phyloP scores from a whole-genome alignment of 257 asterid species.

The Haberlea rhodopensis region DNA sequence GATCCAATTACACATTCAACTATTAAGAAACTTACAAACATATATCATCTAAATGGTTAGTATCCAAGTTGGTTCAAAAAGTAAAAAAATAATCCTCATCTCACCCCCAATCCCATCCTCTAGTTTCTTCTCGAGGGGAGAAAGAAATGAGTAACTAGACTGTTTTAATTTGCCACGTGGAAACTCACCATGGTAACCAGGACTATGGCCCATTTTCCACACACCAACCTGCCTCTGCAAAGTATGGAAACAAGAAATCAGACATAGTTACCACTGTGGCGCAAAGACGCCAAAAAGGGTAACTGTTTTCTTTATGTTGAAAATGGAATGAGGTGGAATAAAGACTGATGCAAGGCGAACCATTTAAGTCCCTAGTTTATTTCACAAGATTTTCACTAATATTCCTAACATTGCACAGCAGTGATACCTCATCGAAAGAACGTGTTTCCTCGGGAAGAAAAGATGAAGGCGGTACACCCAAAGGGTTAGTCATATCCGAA shows the following conservation, averaged over 20 bases:
- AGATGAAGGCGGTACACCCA: constrained; percentile 69
- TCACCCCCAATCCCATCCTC: background rate
- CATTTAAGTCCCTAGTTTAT: background rate
- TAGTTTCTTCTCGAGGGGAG: constrained; percentile 20
- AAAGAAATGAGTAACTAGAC: background rate
- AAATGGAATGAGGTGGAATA: background rate
- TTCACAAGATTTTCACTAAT: background rate
- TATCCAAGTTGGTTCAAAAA: constrained; percentile 7
- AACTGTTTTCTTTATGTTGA: constrained; percentile 8
- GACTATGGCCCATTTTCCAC: constrained; percentile 60
- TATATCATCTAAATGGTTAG: background rate
- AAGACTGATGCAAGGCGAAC: background rate
- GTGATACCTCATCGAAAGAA: constrained; percentile 61
- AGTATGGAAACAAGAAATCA: constrained; percentile 26
- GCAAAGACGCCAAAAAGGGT: constrained; percentile 18
- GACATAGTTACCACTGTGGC: constrained; percentile 24
- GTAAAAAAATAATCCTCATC: constrained; percentile 6
- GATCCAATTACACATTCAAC: background rate
- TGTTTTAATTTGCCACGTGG: constrained; percentile 4
- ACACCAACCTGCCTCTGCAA: constrained; percentile 69
- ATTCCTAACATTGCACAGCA: constrained; percentile 5
- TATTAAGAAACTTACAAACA: background rate
- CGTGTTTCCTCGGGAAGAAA: constrained; percentile 63
- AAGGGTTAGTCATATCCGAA: constrained; percentile 54
- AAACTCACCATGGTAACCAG: constrained; percentile 64